phyloP scores from a whole-genome alignment of 371 early-diverging fungal genomes.

The Catenaria anguillulae region DNA sequence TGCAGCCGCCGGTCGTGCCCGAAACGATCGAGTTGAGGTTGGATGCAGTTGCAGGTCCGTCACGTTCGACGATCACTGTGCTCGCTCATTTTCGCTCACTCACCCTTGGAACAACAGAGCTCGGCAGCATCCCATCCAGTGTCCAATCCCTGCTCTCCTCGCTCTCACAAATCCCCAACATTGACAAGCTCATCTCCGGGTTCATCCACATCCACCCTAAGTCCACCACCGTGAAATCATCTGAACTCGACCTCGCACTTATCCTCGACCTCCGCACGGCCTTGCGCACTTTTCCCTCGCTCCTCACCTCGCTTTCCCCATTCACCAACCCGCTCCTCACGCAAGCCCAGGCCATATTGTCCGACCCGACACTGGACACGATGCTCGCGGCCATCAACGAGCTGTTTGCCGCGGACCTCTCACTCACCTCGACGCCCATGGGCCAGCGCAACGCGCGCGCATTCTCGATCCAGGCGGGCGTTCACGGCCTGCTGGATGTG shows the following conservation, averaged over 20 bases:
- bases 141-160: background rate
- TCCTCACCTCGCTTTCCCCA: background rate
- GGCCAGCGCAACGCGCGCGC: slow-evolving; percentile 73
- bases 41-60: no score
- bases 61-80: no score
- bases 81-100: no score
- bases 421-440: slow-evolving; percentile 48
- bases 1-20: slow-evolving; percentile 1
- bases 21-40: background rate
- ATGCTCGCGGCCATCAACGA: slow-evolving; percentile 29
- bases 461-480: slow-evolving; percentile 62
- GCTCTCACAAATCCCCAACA: background rate
- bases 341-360: no score
- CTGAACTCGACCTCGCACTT: background rate
- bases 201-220: no score
- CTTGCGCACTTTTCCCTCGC: background rate
- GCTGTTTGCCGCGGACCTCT: slow-evolving; percentile 49
- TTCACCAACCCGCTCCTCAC: no score
- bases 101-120: no score
- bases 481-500: slow-evolving; percentile 79
- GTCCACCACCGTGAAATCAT: background rate
- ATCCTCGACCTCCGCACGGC: background rate
- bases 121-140: background rate
- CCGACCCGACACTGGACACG: slow-evolving; percentile 14
- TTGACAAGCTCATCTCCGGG: background rate